These are phyloP conservation scores for Dysphania ambrosioides DNA, from an alignment of 148 eudicot genomes.

Conservation along the genomic window DNA sequence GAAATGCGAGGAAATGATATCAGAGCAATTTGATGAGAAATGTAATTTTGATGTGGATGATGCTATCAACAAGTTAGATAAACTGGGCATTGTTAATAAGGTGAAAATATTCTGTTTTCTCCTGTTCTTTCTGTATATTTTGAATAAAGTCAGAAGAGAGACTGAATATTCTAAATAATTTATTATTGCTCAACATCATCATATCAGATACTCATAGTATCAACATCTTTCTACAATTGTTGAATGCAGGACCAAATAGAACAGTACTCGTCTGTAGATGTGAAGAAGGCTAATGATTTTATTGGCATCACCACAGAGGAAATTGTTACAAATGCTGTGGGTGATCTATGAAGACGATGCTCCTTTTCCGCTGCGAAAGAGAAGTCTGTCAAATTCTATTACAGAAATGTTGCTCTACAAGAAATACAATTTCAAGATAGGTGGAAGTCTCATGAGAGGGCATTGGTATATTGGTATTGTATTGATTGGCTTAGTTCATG, in stretches of 20 bases:
- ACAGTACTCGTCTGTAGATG: slow-evolving; percentile 50
- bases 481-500: too few species aligned
- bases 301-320: slow-evolving; percentile 79
- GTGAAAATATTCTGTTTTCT: slow-evolving; percentile 31
- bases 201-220: too few species aligned
- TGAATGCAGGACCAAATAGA: slow-evolving; percentile 48
- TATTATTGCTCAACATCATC: background rate
- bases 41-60: slow-evolving; percentile 96
- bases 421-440: too few species aligned
- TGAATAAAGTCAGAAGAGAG: background rate
- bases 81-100: slow-evolving; percentile 80
- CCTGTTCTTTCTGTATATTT: background rate
- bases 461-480: too few species aligned
- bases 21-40: slow-evolving; percentile 65
- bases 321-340: slow-evolving; percentile 52
- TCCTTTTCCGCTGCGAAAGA: background rate
- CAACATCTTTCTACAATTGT: background rate
- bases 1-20: slow-evolving; percentile 65
- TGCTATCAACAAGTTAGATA: slow-evolving; percentile 79
- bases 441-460: too few species aligned
- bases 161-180: background rate
- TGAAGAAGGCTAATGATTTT: slow-evolving; percentile 68
- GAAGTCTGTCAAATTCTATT: too few species aligned
- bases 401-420: too few species aligned
- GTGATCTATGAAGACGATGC: slow-evolving; percentile 4